Evolutionary conservation across 176 grass and related monocot genomes (phyloP), one percentile per base, ranked within the genome.

Genomic region (Chrysopogon serrulatus): DNA sequence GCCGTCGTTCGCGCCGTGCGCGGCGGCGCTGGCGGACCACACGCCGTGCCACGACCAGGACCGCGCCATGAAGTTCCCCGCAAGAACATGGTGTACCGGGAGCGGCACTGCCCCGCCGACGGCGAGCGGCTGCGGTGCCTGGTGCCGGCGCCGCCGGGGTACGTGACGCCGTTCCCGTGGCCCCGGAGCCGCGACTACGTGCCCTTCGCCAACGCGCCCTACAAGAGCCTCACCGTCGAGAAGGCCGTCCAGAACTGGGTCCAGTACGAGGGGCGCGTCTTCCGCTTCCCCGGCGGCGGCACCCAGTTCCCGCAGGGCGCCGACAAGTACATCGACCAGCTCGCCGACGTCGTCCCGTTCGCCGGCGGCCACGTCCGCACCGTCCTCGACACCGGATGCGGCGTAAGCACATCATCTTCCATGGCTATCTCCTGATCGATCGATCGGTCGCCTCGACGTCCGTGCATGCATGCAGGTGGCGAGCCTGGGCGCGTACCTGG

Each of bases 171-270:
- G 32, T 98, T 95, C 77, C 89, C 87, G 69, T 98, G 96, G 96
- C 96, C 96, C 17, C 88, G 51, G 76, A 98, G 96, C 82, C 90
- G 96, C 15, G 92, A 98, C 81, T 85, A 83, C 69, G 96, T 88
- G 9, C 91, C 93, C 21, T 98, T 88, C 88, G 96, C 91, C 39
- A 98, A 95, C 87, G 96, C 92, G 35, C 93, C 93, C 13, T 98
- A 98, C 82, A 98, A 98, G 89, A 95, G 85, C 83, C 87, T 98
- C 75, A 98, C 93, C 41, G 91, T 98, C 11, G 96, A 98, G 92
- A 98, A 98, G 85, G 96, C 92, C 23, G 86, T 98, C 45, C 93
- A 95, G 91, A 98, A 98, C 77, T 98, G 96, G 93, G 92, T 98
- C 30, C 90, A 87, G 37, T 90, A 84, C 79, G 88, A 98, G 85